Conservation (phyloP, 441 rosid species). For the Adansonia madagascariensis region DNA sequence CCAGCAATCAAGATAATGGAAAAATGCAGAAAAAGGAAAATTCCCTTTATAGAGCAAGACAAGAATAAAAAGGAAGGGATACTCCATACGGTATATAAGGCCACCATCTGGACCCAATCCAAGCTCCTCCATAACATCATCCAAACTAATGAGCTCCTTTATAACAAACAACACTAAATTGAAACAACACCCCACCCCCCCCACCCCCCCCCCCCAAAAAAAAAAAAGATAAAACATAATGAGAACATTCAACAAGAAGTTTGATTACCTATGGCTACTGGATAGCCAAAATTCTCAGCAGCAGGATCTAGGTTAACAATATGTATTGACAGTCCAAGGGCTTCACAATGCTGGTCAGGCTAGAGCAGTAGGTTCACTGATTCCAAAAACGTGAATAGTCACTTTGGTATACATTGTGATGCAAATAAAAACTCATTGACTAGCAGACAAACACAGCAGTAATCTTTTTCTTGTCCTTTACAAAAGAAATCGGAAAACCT, state of each 20-base stretch:
- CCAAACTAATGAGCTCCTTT: slow-evolving; percentile 80
- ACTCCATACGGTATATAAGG: slow-evolving; percentile 80
- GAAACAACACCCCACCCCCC: neutral
- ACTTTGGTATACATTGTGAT: neutral
- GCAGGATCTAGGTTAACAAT: slow-evolving; percentile 92
- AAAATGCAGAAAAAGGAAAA: neutral
- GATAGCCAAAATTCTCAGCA: slow-evolving; percentile 83
- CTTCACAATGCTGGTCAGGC: slow-evolving; percentile 71
- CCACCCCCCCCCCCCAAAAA: neutral
- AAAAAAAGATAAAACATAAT: neutral
- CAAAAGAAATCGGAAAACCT: neutral
- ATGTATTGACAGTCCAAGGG: slow-evolving; percentile 61
- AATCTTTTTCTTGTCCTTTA: neutral
- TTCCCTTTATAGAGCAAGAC: slow-evolving; percentile 17
- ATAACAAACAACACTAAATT: slow-evolving; percentile 41
- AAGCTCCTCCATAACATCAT: slow-evolving; percentile 90
- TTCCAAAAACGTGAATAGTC: slow-evolving; percentile 14
- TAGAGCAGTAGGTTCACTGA: slow-evolving; percentile 91
- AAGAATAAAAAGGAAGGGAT: slow-evolving; percentile 45
- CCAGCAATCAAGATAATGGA: neutral
- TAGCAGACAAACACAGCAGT: neutral
- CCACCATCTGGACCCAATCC: slow-evolving; percentile 94
- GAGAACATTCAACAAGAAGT: slow-evolving; percentile 13
- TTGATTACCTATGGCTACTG: slow-evolving; percentile 73
- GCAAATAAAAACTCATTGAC: slow-evolving; percentile 15